Conservation (phyloP, 805 yeast genomes). For the Candida namnaoensis region DNA sequence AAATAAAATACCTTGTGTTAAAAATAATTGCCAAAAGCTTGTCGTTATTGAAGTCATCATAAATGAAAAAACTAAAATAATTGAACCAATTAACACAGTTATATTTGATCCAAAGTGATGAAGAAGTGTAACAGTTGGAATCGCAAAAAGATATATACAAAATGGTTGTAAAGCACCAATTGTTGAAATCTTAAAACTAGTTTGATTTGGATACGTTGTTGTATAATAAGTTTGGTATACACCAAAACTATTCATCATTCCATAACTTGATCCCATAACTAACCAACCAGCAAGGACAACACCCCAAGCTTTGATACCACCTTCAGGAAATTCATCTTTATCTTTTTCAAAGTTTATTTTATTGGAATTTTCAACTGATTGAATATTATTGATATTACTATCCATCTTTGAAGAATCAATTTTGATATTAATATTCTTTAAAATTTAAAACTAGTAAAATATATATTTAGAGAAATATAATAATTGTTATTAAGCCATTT, state of each 20-base stretch:
- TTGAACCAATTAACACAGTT: slow-evolving; percentile 32
- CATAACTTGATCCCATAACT: slow-evolving; percentile 42
- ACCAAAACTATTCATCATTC: slow-evolving; percentile 51
- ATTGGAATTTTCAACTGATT: too few species aligned
- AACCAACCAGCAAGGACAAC: slow-evolving; percentile 40
- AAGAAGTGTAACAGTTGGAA: slow-evolving; percentile 34
- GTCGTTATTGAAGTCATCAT: slow-evolving; percentile 38
- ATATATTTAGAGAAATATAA: too few species aligned
- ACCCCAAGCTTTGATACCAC: slow-evolving; percentile 42
- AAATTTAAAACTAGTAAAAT: too few species aligned
- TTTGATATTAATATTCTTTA: too few species aligned
- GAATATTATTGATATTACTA: too few species aligned
- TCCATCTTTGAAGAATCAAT: too few species aligned
- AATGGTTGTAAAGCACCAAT: slow-evolving; percentile 47
- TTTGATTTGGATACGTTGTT: slow-evolving; percentile 29
- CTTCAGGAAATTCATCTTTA: slow-evolving; percentile 33
- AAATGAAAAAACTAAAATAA: slow-evolving; percentile 32
- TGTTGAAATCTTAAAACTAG: slow-evolving; percentile 37
- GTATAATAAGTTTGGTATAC: slow-evolving; percentile 45
- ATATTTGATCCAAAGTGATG: slow-evolving; percentile 33
- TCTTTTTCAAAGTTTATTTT: too few species aligned
- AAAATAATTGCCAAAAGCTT: slow-evolving; percentile 39
- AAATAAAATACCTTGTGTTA: slow-evolving; percentile 42
- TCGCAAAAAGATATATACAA: slow-evolving; percentile 36
- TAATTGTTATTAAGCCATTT: too few species aligned